Conservation (phyloP, 1,139 yeast species). For the Debaryomycetaceae sp. region DNA sequence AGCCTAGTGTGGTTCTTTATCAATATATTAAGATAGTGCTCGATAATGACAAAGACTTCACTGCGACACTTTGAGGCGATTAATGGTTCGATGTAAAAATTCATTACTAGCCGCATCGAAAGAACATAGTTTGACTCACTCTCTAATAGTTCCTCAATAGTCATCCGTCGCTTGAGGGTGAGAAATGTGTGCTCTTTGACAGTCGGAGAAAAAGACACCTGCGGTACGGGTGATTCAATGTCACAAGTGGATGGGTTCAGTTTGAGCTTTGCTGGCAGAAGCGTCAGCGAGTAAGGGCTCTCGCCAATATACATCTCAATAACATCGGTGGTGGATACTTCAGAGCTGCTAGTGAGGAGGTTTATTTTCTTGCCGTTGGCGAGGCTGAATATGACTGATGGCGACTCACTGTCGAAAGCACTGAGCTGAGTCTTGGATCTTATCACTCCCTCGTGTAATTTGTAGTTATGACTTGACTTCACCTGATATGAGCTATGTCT, state of each 20-base stretch:
- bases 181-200: constrained; percentile 8
- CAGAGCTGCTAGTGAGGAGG: too few species aligned
- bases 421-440: too few species aligned
- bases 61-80: constrained; percentile 6
- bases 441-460: too few species aligned
- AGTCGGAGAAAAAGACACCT: constrained; percentile 15
- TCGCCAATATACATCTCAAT: not conserved
- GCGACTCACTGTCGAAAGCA: too few species aligned
- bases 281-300: constrained; percentile 1
- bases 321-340: too few species aligned
- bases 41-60: not conserved
- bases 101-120: constrained; percentile 36
- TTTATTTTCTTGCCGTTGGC: too few species aligned
- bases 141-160: constrained; percentile 42
- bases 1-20: constrained; percentile 23
- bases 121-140: constrained; percentile 45
- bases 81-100: constrained; percentile 33
- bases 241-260: constrained; percentile 16
- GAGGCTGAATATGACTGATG: too few species aligned
- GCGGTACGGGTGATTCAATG: constrained; percentile 21
- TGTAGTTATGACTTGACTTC: too few species aligned
- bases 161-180: constrained; percentile 25
- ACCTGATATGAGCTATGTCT: too few species aligned
- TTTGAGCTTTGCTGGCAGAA: too few species aligned
- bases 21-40: constrained; percentile 17